Conservation (phyloP, 164 flowering plant species). For the Buxus sempervirens region DNA sequence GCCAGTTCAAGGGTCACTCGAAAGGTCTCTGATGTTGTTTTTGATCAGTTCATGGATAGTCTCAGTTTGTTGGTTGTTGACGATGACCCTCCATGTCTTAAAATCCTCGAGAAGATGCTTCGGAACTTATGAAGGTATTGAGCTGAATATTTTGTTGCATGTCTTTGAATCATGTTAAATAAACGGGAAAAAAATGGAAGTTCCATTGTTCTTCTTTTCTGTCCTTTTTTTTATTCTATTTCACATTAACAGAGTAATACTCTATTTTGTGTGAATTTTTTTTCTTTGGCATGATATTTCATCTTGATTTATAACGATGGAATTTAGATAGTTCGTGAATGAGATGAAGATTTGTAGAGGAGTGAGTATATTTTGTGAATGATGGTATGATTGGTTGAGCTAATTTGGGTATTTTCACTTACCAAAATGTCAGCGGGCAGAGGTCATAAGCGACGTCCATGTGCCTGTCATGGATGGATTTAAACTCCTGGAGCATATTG, state of each 20-base stretch:
- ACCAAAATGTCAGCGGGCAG: conserved; percentile 64
- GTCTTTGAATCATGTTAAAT: too few species aligned
- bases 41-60: conserved; percentile 68
- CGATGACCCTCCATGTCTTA: conserved; percentile 73
- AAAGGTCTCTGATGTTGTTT: conserved; percentile 36
- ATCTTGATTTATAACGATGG: too few species aligned
- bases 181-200: too few species aligned
- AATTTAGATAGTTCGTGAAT: too few species aligned
- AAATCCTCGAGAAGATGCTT: conserved; percentile 71
- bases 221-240: too few species aligned
- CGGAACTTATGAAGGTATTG: conserved; percentile 54
- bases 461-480: conserved; percentile 98
- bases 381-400: conserved; percentile 7
- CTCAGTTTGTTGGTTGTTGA: conserved; percentile 75
- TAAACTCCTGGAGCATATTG: conserved; percentile 75
- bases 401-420: conserved; percentile 37
- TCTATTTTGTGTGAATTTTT: too few species aligned
- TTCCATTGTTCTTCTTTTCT: too few species aligned
- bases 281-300: too few species aligned
- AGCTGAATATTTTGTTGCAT: background rate
- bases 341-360: too few species aligned
- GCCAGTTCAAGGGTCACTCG: conserved; percentile 28
- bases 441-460: conserved; percentile 82
- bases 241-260: too few species aligned
- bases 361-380: background rate